Conservation (phyloP, 805 yeast species). For the Metschnikowia lochheadii region DNA sequence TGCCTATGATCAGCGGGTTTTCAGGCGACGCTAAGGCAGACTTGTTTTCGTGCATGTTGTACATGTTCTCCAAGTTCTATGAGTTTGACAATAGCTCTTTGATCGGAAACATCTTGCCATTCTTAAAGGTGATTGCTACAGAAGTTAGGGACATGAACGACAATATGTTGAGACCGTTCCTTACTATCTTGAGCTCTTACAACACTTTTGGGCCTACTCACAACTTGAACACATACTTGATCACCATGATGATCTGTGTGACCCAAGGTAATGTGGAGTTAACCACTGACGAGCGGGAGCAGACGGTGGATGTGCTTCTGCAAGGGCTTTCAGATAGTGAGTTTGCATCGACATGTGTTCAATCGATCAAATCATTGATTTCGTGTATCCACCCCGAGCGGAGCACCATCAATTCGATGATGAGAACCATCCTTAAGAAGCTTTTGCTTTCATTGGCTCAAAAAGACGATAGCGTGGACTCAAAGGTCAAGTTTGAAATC, state of each 20-base stretch:
- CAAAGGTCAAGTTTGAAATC: slow-evolving; percentile 44
- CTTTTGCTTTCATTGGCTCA: slow-evolving; percentile 24
- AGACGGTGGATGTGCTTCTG: slow-evolving; percentile 23
- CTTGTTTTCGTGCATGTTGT: slow-evolving; percentile 64
- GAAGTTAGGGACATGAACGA: slow-evolving; percentile 19
- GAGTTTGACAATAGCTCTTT: slow-evolving; percentile 38
- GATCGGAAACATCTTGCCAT: slow-evolving; percentile 47
- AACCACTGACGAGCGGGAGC: slow-evolving; percentile 20
- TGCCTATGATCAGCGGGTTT: slow-evolving; percentile 60
- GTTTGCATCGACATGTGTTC: slow-evolving; percentile 35
- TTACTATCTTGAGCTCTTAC: slow-evolving; percentile 5
- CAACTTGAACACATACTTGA: slow-evolving; percentile 24
- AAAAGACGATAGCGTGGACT: slow-evolving; percentile 21
- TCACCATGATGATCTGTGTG: slow-evolving; percentile 33
- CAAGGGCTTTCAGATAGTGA: slow-evolving; percentile 20
- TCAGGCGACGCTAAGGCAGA: slow-evolving; percentile 65
- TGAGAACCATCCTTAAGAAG: slow-evolving; percentile 44
- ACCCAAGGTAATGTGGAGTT: slow-evolving; percentile 33
- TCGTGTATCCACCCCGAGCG: slow-evolving; percentile 25
- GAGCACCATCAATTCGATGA: slow-evolving; percentile 37
- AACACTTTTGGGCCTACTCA: neutral
- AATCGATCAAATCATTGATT: slow-evolving; percentile 59
- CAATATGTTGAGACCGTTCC: slow-evolving; percentile 26
- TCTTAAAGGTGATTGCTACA: slow-evolving; percentile 31
- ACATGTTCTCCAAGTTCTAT: slow-evolving; percentile 55